A percentile compares a stretch with the other conserved stretches of the same genome.
Evolutionary conservation across 2,329 filamentous ascomycete genomes (phyloP).

Genomic region (Zymoseptoria ardabiliae): DNA sequence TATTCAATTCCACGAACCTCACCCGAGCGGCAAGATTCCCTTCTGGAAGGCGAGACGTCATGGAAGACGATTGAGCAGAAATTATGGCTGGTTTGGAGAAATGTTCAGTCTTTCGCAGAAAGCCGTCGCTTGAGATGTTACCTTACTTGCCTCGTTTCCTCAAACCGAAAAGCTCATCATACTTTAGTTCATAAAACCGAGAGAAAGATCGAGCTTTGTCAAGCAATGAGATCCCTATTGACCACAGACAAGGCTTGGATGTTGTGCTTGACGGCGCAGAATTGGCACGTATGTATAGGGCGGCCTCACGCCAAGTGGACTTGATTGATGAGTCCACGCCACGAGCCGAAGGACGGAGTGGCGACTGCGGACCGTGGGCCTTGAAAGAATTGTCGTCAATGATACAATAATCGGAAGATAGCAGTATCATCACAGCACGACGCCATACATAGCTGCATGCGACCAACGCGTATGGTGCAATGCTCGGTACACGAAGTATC

Average conservation of each 20-base stretch:
- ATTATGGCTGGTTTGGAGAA: constrained; percentile 45
- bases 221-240: no score
- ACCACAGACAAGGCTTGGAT: no score
- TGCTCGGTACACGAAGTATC: background rate
- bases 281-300: background rate
- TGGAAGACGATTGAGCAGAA: constrained; percentile 41
- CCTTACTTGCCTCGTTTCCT: background rate
- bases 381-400: background rate
- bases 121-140: background rate
- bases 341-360: background rate
- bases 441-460: background rate
- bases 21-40: constrained; percentile 45
- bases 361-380: background rate
- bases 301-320: background rate
- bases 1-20: constrained; percentile 55
- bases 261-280: no score
- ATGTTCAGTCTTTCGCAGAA: constrained; percentile 35
- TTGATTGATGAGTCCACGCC: background rate
- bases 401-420: background rate
- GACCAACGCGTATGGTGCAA: background rate
- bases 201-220: no score
- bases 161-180: no score
- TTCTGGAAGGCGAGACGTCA: constrained; percentile 39
- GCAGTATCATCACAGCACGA: background rate
- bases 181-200: no score